Percentiles rank a stretch among this genome's conserved stretches.
Conservation (phyloP, 1,139 yeast species). For the Kodamaea plutei region DNA sequence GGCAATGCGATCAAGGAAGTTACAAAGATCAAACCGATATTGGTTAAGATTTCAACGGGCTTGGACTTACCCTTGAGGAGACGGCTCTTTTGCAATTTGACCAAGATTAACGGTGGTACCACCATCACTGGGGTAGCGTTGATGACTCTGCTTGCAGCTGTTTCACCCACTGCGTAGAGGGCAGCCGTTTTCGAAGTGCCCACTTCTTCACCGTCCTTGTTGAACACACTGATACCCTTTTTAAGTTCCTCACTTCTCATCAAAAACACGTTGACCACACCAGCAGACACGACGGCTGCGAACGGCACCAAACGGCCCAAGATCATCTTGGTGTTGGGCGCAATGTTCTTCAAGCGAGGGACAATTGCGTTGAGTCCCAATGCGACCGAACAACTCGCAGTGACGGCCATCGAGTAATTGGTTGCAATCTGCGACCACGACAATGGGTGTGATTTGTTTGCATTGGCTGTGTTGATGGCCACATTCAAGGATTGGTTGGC, state of each 20-base stretch:
- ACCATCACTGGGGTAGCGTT: constrained; percentile 98
- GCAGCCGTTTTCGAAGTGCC: constrained; percentile 90
- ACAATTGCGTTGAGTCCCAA: constrained; percentile 86
- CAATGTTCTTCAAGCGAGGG: constrained; percentile 65
- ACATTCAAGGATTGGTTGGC: constrained; percentile 95
- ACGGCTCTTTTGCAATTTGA: constrained; percentile 63
- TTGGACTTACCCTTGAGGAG: constrained; percentile 63
- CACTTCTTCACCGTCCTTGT: constrained; percentile 59
- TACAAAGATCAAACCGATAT: constrained; percentile 77
- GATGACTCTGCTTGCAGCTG: constrained; percentile 90
- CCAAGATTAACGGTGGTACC: constrained; percentile 80
- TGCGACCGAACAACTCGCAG: constrained; percentile 94
- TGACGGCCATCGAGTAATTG: constrained; percentile 82
- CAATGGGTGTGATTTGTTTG: constrained; percentile 91
- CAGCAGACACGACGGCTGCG: constrained; percentile 97
- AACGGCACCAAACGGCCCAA: constrained; percentile 89
- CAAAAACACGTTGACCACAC: constrained; percentile 85
- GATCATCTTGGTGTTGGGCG: constrained; percentile 65
- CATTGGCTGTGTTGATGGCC: constrained; percentile 93
- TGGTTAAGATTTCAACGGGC: constrained; percentile 61
- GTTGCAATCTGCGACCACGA: constrained; percentile 70
- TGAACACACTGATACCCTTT: constrained; percentile 75
- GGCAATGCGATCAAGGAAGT: constrained; percentile 89
- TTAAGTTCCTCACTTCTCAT: constrained; percentile 95
- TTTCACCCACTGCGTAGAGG: constrained; percentile 88